Evolutionary conservation across 768 basidiomycete genomes (phyloP).

Genomic region (Russula abietina): DNA sequence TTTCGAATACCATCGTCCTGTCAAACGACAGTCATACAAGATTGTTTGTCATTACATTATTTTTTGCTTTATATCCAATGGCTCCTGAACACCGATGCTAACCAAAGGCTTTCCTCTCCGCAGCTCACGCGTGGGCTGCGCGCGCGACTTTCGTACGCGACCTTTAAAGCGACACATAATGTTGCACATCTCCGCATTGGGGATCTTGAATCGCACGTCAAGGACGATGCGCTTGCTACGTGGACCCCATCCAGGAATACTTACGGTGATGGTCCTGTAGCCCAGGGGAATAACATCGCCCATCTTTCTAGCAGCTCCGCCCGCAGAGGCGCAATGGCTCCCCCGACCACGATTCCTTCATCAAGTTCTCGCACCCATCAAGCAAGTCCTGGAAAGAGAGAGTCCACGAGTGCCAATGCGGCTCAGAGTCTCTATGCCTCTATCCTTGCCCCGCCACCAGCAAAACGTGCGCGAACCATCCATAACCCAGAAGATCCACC

Average conservation of each 20-base stretch:
- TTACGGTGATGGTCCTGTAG: constrained; percentile 48
- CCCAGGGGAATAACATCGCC: constrained; percentile 41
- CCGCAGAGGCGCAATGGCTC: constrained; percentile 42
- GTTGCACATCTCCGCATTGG: constrained; percentile 56
- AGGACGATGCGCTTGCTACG: constrained; percentile 33
- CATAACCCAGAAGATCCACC: constrained; percentile 69
- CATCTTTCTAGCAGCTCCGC: constrained; percentile 25
- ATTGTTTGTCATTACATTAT: constrained; percentile 6
- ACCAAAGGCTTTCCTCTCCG: constrained; percentile 26
- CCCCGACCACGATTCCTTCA: constrained; percentile 32
- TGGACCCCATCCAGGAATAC: constrained; percentile 31
- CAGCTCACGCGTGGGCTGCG: constrained; percentile 80
- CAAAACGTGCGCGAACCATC: constrained; percentile 73
- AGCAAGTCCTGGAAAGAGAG: constrained; percentile 26
- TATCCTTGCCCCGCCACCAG: constrained; percentile 69
- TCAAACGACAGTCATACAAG: not conserved
- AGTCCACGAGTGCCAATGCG: constrained; percentile 35
- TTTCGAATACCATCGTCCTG: not conserved
- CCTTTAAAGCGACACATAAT: constrained; percentile 77
- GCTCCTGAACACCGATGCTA: constrained; percentile 21
- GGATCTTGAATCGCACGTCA: constrained; percentile 63
- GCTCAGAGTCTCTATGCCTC: constrained; percentile 64
- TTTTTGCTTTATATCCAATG: not conserved
- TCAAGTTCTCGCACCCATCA: constrained; percentile 17
- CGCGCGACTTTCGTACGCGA: constrained; percentile 74